phyloP scores from a whole-genome alignment of 2,329 filamentous ascomycete species.

The Monosporascus cannonballus region DNA sequence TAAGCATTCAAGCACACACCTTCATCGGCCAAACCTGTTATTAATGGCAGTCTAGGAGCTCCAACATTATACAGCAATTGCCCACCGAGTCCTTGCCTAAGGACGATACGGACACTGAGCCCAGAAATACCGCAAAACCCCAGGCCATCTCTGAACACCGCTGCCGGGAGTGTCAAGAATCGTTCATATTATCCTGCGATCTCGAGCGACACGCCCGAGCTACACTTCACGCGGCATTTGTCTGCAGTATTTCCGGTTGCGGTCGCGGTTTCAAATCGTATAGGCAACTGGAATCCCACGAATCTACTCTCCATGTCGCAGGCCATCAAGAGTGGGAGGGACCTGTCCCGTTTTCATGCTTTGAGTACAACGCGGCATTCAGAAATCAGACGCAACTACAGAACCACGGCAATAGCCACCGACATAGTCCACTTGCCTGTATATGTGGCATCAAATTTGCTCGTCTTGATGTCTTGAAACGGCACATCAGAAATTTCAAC shows the following conservation, averaged over 20 bases:
- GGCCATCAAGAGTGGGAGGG: conserved; percentile 9
- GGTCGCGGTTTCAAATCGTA: not conserved
- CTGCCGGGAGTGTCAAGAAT: not conserved
- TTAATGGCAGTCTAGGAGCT: no score
- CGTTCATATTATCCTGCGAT: not conserved
- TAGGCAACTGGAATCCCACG: not conserved
- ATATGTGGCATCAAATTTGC: conserved; percentile 21
- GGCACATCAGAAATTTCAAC: conserved; percentile 16
- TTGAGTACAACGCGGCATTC: conserved; percentile 9
- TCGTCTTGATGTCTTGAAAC: conserved; percentile 19
- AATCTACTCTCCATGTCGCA: not conserved
- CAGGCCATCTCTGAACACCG: not conserved
- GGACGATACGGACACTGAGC: not conserved
- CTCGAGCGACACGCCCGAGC: not conserved
- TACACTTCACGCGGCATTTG: not conserved
- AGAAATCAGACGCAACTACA: not conserved
- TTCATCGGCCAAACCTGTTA: no score
- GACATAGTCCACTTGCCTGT: conserved; percentile 15
- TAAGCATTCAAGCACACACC: no score
- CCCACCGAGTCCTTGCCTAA: no score
- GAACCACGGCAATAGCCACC: conserved; percentile 2
- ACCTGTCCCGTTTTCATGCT: conserved; percentile 4
- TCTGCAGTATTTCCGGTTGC: not conserved
- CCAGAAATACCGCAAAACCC: not conserved
- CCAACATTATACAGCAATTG: no score